phyloP scores from a whole-genome alignment of 1,139 yeast genomes.

The Blastobotrys malaysiensis region DNA sequence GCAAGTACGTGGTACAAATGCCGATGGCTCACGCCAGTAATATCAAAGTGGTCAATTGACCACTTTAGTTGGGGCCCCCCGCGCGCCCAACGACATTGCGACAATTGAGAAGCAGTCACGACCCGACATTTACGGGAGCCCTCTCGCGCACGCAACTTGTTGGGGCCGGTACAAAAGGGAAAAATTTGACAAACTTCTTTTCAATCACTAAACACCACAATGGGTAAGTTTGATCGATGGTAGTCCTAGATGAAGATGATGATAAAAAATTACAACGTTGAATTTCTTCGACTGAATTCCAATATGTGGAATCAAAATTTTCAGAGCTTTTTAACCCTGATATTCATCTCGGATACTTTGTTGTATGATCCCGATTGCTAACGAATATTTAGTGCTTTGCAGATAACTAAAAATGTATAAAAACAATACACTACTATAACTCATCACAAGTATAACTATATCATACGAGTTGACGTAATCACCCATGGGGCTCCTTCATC shows the following conservation, averaged over 20 bases:
- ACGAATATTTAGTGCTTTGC: background rate
- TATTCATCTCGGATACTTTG: conserved; percentile 5
- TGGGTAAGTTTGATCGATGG: background rate
- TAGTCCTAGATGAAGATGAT: conserved; percentile 5
- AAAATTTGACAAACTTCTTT: background rate
- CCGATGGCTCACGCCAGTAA: background rate
- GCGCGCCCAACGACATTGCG: background rate
- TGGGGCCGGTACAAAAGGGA: background rate
- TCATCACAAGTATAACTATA: too few species aligned
- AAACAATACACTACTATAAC: too few species aligned
- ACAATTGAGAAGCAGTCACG: background rate
- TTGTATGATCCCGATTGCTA: background rate
- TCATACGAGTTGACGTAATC: background rate
- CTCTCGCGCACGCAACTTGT: background rate
- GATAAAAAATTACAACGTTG: conserved; percentile 18
- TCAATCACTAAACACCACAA: background rate
- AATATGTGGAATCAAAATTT: conserved; percentile 28
- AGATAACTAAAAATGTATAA: background rate
- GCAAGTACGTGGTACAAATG: background rate
- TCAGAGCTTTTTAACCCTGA: conserved; percentile 40
- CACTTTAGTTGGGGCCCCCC: background rate
- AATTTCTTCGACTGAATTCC: conserved; percentile 36
- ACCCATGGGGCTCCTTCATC: background rate
- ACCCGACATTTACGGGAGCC: too few species aligned
- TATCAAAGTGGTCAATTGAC: background rate